phyloP scores from a whole-genome alignment of 2,329 filamentous ascomycete genomes.

The Xylaria polymorpha region DNA sequence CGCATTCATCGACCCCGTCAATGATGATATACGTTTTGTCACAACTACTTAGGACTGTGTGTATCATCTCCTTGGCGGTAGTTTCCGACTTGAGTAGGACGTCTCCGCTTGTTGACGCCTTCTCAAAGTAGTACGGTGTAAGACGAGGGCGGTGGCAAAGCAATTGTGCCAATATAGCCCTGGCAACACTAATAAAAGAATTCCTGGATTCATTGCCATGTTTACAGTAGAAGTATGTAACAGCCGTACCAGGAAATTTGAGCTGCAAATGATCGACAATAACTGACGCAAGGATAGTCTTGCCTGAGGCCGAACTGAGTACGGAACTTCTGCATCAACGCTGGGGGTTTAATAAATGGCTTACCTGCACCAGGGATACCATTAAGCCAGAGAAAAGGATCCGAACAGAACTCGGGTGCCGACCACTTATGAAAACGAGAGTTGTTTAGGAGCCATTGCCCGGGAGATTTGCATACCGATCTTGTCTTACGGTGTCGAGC shows the following conservation, averaged over 20 bases:
- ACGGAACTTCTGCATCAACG: neutral
- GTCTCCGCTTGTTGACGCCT: constrained; percentile 48
- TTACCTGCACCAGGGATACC: constrained; percentile 56
- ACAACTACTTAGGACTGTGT: constrained; percentile 44
- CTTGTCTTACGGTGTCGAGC: constrained; percentile 28
- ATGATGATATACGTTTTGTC: constrained; percentile 52
- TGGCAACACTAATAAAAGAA: constrained; percentile 50
- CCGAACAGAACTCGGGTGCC: constrained; percentile 33
- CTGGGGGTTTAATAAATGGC: constrained; percentile 5
- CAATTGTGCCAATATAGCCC: constrained; percentile 52
- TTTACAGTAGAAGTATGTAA: constrained; percentile 56
- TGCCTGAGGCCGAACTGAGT: constrained; percentile 33
- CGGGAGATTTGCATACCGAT: constrained; percentile 37
- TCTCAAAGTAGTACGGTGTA: constrained; percentile 51
- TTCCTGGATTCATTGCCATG: constrained; percentile 48
- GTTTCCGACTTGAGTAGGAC: constrained; percentile 40
- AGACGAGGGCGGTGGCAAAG: constrained; percentile 47
- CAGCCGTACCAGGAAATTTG: constrained; percentile 31
- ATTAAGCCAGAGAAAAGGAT: constrained; percentile 53
- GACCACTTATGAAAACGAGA: constrained; percentile 44
- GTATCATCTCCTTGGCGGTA: constrained; percentile 49
- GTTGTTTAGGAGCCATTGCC: constrained; percentile 50
- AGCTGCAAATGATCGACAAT: constrained; percentile 50
- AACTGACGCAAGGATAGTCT: constrained; percentile 52
- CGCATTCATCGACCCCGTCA: constrained; percentile 58